These are phyloP conservation scores for Botrytis aclada DNA, from an alignment of 2,329 filamentous ascomycete genomes.

Conservation along the genomic window DNA sequence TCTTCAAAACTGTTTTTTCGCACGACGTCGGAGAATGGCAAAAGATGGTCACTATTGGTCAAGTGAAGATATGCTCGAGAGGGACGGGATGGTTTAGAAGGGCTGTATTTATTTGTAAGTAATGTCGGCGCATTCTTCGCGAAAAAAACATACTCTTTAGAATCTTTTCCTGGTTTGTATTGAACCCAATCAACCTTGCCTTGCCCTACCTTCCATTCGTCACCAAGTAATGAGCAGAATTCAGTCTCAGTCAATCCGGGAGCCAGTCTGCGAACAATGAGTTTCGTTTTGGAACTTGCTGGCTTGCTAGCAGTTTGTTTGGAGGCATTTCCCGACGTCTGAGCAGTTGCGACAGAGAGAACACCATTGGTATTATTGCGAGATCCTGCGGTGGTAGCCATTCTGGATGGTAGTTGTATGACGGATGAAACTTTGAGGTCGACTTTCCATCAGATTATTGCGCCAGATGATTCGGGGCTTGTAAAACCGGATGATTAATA, in stretches of 20 bases:
- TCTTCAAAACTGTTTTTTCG: constrained; percentile 73
- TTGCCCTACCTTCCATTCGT: constrained; percentile 76
- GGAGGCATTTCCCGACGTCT: constrained; percentile 44
- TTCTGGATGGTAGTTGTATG: not conserved
- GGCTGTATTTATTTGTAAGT: constrained; percentile 45
- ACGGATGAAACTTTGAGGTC: not conserved
- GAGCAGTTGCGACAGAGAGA: constrained; percentile 48
- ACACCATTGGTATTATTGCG: constrained; percentile 49
- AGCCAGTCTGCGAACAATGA: constrained; percentile 79
- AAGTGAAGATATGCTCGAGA: constrained; percentile 81
- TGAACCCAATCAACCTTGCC: constrained; percentile 83
- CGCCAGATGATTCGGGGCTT: not conserved
- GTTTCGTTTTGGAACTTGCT: constrained; percentile 64
- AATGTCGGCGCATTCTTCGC: not conserved
- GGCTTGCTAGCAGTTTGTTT: constrained; percentile 46
- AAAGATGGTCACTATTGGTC: constrained; percentile 65
- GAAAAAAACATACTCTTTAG: constrained; percentile 65
- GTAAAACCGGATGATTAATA: not conserved
- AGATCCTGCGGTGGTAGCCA: constrained; percentile 29
- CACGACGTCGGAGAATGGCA: constrained; percentile 66
- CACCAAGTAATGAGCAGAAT: constrained; percentile 67
- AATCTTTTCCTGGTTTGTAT: constrained; percentile 72
- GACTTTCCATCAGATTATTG: constrained; percentile 13
- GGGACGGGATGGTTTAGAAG: constrained; percentile 80
- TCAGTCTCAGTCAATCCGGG: constrained; percentile 80